These are phyloP conservation scores for Saraca asoca DNA, from an alignment of 331 rosid genomes.

Conservation along the genomic window DNA sequence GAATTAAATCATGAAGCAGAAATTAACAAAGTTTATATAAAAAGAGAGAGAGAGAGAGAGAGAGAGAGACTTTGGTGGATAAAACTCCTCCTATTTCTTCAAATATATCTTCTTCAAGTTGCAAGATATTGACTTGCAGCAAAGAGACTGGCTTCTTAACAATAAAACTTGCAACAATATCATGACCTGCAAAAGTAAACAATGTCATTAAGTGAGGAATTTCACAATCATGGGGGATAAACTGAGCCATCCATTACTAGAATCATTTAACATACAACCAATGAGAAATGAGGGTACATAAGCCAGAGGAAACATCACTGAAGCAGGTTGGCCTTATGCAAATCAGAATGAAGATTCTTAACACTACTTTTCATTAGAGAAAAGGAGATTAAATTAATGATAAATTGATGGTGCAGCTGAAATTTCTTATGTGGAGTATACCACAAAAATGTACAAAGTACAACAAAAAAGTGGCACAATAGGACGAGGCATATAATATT, in stretches of 20 bases:
- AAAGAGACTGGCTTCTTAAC: slow-evolving; percentile 56
- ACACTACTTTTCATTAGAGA: neutral
- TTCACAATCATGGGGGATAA: slow-evolving; percentile 20
- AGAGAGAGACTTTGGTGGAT: slow-evolving; percentile 54
- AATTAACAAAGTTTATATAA: slow-evolving; percentile 18
- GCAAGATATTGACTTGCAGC: slow-evolving; percentile 58
- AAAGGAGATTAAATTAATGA: slow-evolving; percentile 4
- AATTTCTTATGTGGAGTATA: neutral
- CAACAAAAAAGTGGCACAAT: too few relatives aligned
- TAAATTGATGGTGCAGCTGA: slow-evolving; percentile 12
- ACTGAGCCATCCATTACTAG: neutral
- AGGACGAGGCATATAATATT: too few relatives aligned
- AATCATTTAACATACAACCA: slow-evolving; percentile 2
- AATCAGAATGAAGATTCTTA: slow-evolving; percentile 12
- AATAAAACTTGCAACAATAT: slow-evolving; percentile 73
- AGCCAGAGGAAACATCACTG: slow-evolving; percentile 11
- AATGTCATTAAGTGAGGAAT: slow-evolving; percentile 13
- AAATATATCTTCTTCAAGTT: slow-evolving; percentile 61
- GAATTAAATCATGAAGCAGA: slow-evolving; percentile 28
- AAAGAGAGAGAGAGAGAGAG: slow-evolving; percentile 12
- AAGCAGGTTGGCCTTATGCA: slow-evolving; percentile 2
- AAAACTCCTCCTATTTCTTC: slow-evolving; percentile 55
- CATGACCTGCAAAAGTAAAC: slow-evolving; percentile 58
- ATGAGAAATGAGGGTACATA: neutral
- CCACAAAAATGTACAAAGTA: too few relatives aligned